Percentiles rank a stretch among this genome's conserved stretches.
These are phyloP conservation scores for Claviceps purpurea DNA, from an alignment of 2,329 filamentous ascomycete species.

Conservation along the genomic window DNA sequence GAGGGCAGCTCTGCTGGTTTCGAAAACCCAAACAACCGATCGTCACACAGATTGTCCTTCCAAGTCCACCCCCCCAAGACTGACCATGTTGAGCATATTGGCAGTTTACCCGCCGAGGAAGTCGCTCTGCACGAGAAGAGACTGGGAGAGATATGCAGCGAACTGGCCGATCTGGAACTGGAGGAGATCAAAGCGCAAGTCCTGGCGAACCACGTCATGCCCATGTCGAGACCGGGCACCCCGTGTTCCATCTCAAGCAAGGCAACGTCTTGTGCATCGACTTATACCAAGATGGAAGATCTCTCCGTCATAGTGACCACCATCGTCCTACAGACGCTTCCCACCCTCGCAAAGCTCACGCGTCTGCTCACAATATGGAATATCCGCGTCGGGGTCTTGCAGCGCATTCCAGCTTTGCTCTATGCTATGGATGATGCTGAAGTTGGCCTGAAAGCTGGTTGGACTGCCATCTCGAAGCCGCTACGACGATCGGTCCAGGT, in stretches of 20 bases:
- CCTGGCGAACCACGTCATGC: constrained; percentile 63
- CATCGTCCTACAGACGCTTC: constrained; percentile 79
- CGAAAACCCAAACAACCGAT: constrained; percentile 28
- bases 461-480: constrained; percentile 41
- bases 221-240: constrained; percentile 26
- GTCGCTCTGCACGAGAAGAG: constrained; percentile 58
- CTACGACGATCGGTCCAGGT: constrained; percentile 10
- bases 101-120: constrained; percentile 52
- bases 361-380: constrained; percentile 67
- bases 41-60: constrained; percentile 25
- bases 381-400: constrained; percentile 60
- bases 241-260: constrained; percentile 19
- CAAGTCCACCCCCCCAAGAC: constrained; percentile 12
- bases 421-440: constrained; percentile 52
- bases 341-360: constrained; percentile 61
- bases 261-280: constrained; percentile 30
- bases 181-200: constrained; percentile 87
- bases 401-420: constrained; percentile 58
- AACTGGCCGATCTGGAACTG: constrained; percentile 57
- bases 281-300: constrained; percentile 67
- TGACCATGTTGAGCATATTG: constrained; percentile 39
- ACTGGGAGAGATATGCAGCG: constrained; percentile 57
- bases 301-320: constrained; percentile 82
- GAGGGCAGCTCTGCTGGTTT: constrained; percentile 39
- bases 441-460: constrained; percentile 50